Evolutionary conservation across 768 basidiomycete genomes (phyloP).

Genomic region (Boletus rex-veris): DNA sequence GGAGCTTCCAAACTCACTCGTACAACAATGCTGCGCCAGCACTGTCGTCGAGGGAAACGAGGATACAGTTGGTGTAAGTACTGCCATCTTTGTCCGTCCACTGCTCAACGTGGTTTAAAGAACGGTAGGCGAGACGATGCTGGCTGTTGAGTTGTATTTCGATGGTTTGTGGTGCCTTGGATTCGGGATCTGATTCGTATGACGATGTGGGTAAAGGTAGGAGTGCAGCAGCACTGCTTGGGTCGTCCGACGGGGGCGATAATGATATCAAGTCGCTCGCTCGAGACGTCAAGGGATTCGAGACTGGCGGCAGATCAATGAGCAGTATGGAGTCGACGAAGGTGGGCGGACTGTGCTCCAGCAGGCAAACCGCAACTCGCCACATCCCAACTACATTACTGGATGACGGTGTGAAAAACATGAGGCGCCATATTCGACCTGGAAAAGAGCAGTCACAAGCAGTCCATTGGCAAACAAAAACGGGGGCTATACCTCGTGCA

Average conservation of each 20-base stretch:
- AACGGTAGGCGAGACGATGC: constrained; percentile 24
- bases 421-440: constrained; percentile 30
- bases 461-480: background rate
- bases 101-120: background rate
- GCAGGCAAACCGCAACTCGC: constrained; percentile 48
- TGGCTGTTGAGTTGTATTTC: constrained; percentile 32
- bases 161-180: constrained; percentile 4
- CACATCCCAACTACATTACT: constrained; percentile 15
- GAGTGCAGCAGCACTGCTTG: background rate
- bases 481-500: constrained; percentile 41
- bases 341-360: constrained; percentile 57
- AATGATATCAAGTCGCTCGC: constrained; percentile 8
- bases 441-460: background rate
- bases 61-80: constrained; percentile 28
- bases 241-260: background rate
- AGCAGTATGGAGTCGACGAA: constrained; percentile 52
- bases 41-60: constrained; percentile 39
- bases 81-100: constrained; percentile 10
- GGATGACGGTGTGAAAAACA: constrained; percentile 17
- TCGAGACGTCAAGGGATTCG: background rate
- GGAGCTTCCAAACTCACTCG: constrained; percentile 39
- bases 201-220: background rate
- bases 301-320: constrained; percentile 33
- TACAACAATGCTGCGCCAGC: constrained; percentile 47
- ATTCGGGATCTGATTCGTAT: constrained; percentile 3